Base-by-base conservation (phyloP, 1,284 basidiomycete species). In the Heliocybe sulcata region DNA sequence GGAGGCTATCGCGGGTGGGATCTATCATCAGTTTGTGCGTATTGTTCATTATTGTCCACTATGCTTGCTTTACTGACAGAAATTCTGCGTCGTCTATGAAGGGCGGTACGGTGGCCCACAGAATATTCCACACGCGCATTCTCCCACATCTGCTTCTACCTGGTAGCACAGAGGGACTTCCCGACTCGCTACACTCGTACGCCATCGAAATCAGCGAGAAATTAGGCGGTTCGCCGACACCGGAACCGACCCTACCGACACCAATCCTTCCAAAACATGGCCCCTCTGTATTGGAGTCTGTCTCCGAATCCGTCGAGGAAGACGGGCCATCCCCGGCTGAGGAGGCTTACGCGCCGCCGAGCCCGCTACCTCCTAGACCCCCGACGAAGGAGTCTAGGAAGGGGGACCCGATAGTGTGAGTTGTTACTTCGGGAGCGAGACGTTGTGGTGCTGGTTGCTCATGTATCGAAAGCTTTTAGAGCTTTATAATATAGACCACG, bases 21-120 rank as follows among this genome's bases (percentile, higher is more conserved):
- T 90, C 11, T 90, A 82, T 63, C 81, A 86, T 62, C 87, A 92
- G 72, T 88, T 84, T 66, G 89, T 91, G 62, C 61, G 87, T 35
- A 10, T 35, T 27, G 3, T 33, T 10, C 6, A 6, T 35, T 23
- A 33, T 14, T 23, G 10, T 26, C 16, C 26, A 20, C 3, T 3
- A 19, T 11, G 8, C 14, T 26, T 26, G 80, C 85, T 63, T 90
- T 89, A 3, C 90, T n/a, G 67, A 90, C 31, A 89, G 90, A 35
- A 19, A 22, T 35, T 52, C 20, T 33, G 8, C 26, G 8, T 50
- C 48, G 9, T 29, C 16, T 16, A 3, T 35, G 16, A 59, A 87
- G 84, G 85, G 85, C 52, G 85, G 72, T 3, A 70, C 77, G 3
- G 74, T 80, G 16, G 77, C 85, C 6, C 83, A 86, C 60, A 74